A percentile compares a stretch with the other conserved stretches of the same genome.
These are phyloP conservation scores for Acorus calamus DNA, from an alignment of 106 monocot genomes.

Conservation along the genomic window DNA sequence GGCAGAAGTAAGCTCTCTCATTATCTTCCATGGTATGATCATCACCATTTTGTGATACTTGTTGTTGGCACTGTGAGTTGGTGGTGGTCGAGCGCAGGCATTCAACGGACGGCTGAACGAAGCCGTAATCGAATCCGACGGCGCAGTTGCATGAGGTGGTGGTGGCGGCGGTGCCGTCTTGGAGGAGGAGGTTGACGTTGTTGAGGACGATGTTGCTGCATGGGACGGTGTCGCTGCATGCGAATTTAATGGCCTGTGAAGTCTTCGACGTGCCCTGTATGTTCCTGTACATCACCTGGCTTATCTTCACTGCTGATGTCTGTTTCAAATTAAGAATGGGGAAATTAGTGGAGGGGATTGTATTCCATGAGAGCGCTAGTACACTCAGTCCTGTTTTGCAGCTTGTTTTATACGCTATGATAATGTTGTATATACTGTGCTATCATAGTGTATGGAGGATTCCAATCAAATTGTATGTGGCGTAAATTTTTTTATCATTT, in stretches of 20 bases:
- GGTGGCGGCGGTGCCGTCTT: no score
- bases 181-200: neutral
- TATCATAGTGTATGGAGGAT: no score
- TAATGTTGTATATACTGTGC: no score
- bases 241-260: neutral
- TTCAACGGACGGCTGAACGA: constrained; percentile 57
- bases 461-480: no score
- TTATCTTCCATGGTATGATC: no score
- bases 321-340: constrained; percentile 1
- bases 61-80: constrained; percentile 16
- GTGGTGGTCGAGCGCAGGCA: constrained; percentile 33
- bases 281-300: neutral
- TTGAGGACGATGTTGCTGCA: neutral
- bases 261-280: neutral
- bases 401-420: no score
- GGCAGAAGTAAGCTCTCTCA: neutral
- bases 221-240: neutral
- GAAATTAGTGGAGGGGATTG: no score
- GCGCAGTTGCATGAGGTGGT: constrained; percentile 4
- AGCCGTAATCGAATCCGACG: constrained; percentile 41
- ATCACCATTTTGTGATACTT: neutral
- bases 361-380: no score
- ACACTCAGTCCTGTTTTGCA: no score
- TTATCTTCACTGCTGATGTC: neutral
- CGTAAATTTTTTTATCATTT: no score